Evolutionary conservation across 2,329 filamentous ascomycete species (phyloP), one percentile per base, ranked within the genome.

Genomic region (Didymosphaeria variabile): DNA sequence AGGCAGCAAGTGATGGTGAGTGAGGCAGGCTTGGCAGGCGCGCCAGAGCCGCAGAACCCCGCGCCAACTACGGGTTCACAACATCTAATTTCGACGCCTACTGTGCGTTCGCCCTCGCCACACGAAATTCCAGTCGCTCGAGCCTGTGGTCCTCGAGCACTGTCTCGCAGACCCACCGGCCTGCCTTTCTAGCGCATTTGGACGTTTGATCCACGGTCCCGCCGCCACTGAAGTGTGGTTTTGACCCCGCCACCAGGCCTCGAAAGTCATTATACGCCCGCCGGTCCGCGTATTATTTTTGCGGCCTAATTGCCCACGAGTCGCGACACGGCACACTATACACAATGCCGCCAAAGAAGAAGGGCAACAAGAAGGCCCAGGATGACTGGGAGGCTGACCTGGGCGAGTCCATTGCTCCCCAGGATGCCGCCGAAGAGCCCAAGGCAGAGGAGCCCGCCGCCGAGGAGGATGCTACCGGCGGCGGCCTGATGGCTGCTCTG

Each of bases 371-470:
- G 85, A 90, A 89, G 79, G 90, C 88, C 79, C 88, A 91, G 77
- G 92, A 97, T 75, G 93, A 97, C 85, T 97, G 94, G 94, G 95
- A 98, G 80, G 89, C 91, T 58, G 93, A 97, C 66, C 85, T 97
- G 58, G 94, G 93, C 73, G 94, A 97, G 82, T 83, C 85, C 63
- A 85, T 89, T 73, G 87, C 87, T 66, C 88, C 91, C 8, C 82
- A 85, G 57, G 81, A 86, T 62, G 80, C 81, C 44, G 82, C 81
- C 54, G 82, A 82, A 52, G 73, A 70, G 52, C 46, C 69, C 59
- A 65, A 67, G 46, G 56, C 67, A 26, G 71, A 74, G 13, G 69
- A 75, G 51, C 66, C 70, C 50, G 69, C 70, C 31, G 81, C 83
- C 57, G 83, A 86, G 54, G 82, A 82, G 31, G 83, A 81, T 49